Base-by-base conservation (phyloP, 179 eudicot genomes). In the Dionaea muscipula region DNA sequence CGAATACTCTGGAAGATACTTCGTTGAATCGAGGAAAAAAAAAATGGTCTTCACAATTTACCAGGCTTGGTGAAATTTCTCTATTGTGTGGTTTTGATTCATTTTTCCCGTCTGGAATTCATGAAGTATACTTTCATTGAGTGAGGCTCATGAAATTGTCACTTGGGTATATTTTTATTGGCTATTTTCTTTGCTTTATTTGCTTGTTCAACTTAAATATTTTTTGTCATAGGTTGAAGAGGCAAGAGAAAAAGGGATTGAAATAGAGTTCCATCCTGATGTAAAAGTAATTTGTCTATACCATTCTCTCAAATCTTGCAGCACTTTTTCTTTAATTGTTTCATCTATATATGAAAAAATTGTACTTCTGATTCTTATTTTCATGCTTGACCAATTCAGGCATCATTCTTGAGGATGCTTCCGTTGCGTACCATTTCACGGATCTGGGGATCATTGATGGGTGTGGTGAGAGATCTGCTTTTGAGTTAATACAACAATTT, bases 351-450 rank as follows among this genome's bases (percentile, higher is more conserved):
- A 49, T 24, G 6, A 18, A 1, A 5, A 18, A 16, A 3, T 7
- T 7, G 4, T 17, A 2, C 7, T 7, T 43, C 10, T n/a, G 7
- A 21, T 47, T 26, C 17, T 22, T 3, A 7, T 10, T 37, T 38
- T 40, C 18, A 22, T 26, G 15, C 33, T 55, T 51, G 26, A 49
- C 22, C 21, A 67, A 48, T 56, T 16, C 46, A 91, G 98, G 95
- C 98, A 56, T 68, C 87, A 36, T 91, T 91, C 61, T 71, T 87
- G 71, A 66, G 78, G 47, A 67, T 84, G 46, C 56, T 87, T 58
- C 98, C 98, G 12, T 63, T 91, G 57, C 89, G 98, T 54, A 69
- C 95, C 61, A 84, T 91, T 55, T 91, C 98, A 62, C 85, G 96
- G 60, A 57, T 74, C 45, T 91, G 91, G 91, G 98, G 98, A 45